Conservation (phyloP, 257 asterid species). For the Cinchona pubescens region DNA sequence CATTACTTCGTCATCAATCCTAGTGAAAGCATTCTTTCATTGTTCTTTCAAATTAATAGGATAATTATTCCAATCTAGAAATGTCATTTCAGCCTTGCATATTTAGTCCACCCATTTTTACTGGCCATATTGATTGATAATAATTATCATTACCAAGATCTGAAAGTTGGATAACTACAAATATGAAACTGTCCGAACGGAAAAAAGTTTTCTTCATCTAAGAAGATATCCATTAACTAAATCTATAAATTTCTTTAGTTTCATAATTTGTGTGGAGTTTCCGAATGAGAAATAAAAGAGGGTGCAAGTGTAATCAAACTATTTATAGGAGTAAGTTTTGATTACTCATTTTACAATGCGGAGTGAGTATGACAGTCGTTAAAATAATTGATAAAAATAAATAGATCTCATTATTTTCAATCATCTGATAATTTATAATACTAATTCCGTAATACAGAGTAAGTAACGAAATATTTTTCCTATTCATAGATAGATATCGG, state of each 20-base stretch:
- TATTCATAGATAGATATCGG: neutral
- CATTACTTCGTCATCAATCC: slow-evolving; percentile 8
- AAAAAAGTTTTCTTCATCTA: neutral
- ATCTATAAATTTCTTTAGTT: neutral
- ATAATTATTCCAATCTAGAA: neutral
- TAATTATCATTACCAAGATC: neutral
- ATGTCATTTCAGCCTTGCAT: neutral
- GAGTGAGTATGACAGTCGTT: too few relatives aligned
- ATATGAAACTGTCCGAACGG: neutral
- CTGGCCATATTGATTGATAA: neutral
- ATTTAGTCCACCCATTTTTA: neutral
- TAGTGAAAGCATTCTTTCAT: neutral
- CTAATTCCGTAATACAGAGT: too few relatives aligned
- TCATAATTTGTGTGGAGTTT: neutral
- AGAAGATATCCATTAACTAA: neutral
- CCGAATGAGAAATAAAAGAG: neutral
- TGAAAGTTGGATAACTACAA: neutral
- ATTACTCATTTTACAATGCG: too few relatives aligned
- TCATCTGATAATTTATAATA: too few relatives aligned
- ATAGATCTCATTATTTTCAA: too few relatives aligned
- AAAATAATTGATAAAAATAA: too few relatives aligned
- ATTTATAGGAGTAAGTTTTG: too few relatives aligned
- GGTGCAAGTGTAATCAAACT: neutral
- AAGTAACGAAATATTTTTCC: too few relatives aligned
- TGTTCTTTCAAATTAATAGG: neutral